A percentile compares a stretch with the other conserved stretches of the same genome.
phyloP scores from a whole-genome alignment of 2,329 filamentous ascomycete genomes.

The Phyllosticta citribraziliensis region DNA sequence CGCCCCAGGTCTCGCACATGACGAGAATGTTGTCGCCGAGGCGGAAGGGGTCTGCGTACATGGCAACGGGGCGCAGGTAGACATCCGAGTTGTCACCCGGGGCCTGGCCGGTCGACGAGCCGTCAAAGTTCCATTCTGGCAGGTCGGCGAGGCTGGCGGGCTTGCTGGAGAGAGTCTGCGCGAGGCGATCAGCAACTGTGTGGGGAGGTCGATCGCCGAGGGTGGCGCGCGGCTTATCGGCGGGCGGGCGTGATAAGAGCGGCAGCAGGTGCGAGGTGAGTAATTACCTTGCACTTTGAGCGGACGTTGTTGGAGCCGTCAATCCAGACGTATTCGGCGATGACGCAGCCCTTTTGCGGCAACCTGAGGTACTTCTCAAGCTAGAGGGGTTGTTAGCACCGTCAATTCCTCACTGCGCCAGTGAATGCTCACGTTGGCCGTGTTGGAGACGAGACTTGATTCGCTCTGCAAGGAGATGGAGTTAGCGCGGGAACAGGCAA shows the following conservation, averaged over 20 bases:
- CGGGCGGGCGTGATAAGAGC: conserved; percentile 20
- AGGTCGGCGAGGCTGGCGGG: conserved; percentile 53
- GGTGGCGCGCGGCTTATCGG: conserved; percentile 20
- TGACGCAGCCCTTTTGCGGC: conserved; percentile 77
- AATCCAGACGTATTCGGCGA: conserved; percentile 97
- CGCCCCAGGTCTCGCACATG: conserved; percentile 87
- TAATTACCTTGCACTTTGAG: conserved; percentile 90
- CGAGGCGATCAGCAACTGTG: conserved; percentile 1
- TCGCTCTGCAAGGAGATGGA: conserved; percentile 20
- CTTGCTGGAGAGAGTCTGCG: conserved; percentile 54
- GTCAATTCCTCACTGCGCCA: not conserved
- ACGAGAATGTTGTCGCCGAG: conserved; percentile 86
- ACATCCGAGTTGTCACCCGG: conserved; percentile 94
- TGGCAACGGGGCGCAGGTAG: conserved; percentile 83
- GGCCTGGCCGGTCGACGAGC: conserved; percentile 85
- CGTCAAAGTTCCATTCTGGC: conserved; percentile 75
- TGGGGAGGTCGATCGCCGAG: conserved; percentile 8
- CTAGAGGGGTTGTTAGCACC: conserved; percentile 38
- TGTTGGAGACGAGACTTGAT: conserved; percentile 37
- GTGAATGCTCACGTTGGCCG: conserved; percentile 33
- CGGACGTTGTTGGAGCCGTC: conserved; percentile 73
- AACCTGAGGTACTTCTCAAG: conserved; percentile 87
- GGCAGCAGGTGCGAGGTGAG: not conserved
- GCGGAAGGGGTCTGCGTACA: conserved; percentile 89
- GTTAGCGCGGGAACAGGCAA: not conserved